Conservation (phyloP, 306 rosid genomes). For the Citrullus colocynthis region DNA sequence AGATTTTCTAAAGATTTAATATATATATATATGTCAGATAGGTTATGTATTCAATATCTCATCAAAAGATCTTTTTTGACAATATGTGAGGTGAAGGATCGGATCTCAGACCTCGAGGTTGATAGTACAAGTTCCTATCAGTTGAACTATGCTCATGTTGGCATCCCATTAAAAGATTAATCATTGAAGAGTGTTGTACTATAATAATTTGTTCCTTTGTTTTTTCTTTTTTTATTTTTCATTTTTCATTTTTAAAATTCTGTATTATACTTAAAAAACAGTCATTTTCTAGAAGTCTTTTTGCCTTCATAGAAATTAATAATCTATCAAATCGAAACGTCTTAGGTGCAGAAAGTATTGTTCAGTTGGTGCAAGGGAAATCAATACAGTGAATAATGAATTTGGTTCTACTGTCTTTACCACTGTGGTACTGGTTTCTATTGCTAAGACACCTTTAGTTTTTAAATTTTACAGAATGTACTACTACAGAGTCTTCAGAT, state of each 20-base stretch:
- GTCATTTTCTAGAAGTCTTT: not conserved
- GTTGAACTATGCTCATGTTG: too few relatives aligned
- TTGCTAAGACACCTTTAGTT: not conserved
- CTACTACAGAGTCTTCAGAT: conserved; percentile 86
- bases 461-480: conserved; percentile 48
- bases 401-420: not conserved
- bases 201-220: not conserved
- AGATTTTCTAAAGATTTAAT: not conserved
- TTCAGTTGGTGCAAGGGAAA: too few relatives aligned
- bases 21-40: not conserved
- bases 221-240: not conserved
- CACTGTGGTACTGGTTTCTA: not conserved
- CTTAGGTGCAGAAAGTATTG: not conserved
- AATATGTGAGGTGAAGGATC: too few relatives aligned
- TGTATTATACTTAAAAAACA: not conserved
- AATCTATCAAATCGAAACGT: not conserved
- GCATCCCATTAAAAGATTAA: not conserved
- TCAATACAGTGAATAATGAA: not conserved
- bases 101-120: too few relatives aligned
- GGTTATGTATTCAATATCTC: not conserved
- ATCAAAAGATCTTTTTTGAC: not conserved
- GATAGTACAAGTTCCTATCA: too few relatives aligned
- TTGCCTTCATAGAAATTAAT: not conserved
- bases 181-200: not conserved
- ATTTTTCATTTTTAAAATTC: not conserved